Base-by-base conservation (phyloP, 164 flowering plant species). In the Buxus sempervirens region DNA sequence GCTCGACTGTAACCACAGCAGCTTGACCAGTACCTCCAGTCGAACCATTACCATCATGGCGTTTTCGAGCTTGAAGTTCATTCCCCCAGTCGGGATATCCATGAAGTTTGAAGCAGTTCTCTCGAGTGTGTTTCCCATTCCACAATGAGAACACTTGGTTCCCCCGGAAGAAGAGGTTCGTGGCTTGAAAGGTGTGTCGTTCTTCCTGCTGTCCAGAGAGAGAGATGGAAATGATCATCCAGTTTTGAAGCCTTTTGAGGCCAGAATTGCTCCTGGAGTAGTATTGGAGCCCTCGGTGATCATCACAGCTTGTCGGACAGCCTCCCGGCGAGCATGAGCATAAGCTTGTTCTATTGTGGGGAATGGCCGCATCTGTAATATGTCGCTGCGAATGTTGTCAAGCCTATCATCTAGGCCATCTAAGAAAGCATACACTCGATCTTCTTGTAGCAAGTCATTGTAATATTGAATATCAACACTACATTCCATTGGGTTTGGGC, bases 11-110 rank as follows among this genome's bases (percentile, higher is more conserved):
- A 42, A 14, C 65, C 65, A 62, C 27, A 9, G 23, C 54, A 8
- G 27, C 65, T 4, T n/a, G 42, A 36, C 65, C 65, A 27, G 4
- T 0, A 28, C 21, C 45, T 14, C 32, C 63, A 13, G n/a, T 27
- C 5, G 16, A 20, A 0, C 41, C 36, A 7, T 19, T n/a, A n/a
- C n/a, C n/a, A 20, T 49, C 49, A 2, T 18, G 23, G 9, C 58
- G 3, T 22, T 58, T 56, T 45, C 45, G 16, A 12, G 66, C 66
- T 15, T 54, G 21, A 6, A 59, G 55, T 0, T 36, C 57, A 14
- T 61, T 9, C 76, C 76, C 68, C 79, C 75, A 76, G 12, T 76
- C 63, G 5, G 66, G 72, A 68, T 72, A 72, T 0, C 75, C 72
- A 48, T 69, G 70, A 16, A 70, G 5, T 22, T 69, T 32, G 16